Evolutionary conservation across 1,284 basidiomycete species (phyloP), one percentile per base, ranked within the genome.

Genomic region (Mycena citricolor): DNA sequence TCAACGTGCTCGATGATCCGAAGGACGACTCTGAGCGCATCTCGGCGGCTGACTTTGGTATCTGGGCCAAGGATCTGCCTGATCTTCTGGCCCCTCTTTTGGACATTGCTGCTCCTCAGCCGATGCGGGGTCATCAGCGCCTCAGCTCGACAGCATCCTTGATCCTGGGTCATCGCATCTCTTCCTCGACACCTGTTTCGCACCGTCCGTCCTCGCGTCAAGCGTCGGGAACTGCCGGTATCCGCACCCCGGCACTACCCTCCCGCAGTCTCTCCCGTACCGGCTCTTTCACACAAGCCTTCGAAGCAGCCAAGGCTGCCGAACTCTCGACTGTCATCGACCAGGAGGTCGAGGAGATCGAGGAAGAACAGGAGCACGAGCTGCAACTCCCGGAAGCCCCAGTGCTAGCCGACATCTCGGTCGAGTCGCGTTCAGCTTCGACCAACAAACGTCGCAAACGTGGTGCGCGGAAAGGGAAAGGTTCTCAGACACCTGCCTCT

Each of bases 11-110:
- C 26, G 71, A 81, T 32, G 72, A 79, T 58, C 64, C 74, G 32
- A 63, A 70, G 42, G 77, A 79, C 53, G 72, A 77, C 54, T 64
- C 75, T 38, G 67, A 73, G 51, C 79, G 92, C 30, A 80, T 90
- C 42, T 77, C 81, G 20, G 94, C 95, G 5, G 74, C 74, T 37
- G 91, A 91, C 49, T 90, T 99, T 57, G 94, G 91, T 10, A 64
- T 68, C 36, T 99, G 95, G 95, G 76, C 86, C 42, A 83, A 79
- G 63, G 81, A 86, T 50, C 71, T 98, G 3, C 89, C 90, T 10
- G 70, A 78, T 34, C 74, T 90, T 50, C 75, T 93, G 42, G 19
- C 34, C 13, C 47, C 37, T 33, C n/a, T n/a, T n/a, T n/a, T n/a
- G n/a, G n/a, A n/a, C n/a, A n/a, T n/a, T n/a, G n/a, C 46, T 39